Conservation (phyloP, 2,329 filamentous ascomycete species). For the Fusarium fujikuroi region DNA sequence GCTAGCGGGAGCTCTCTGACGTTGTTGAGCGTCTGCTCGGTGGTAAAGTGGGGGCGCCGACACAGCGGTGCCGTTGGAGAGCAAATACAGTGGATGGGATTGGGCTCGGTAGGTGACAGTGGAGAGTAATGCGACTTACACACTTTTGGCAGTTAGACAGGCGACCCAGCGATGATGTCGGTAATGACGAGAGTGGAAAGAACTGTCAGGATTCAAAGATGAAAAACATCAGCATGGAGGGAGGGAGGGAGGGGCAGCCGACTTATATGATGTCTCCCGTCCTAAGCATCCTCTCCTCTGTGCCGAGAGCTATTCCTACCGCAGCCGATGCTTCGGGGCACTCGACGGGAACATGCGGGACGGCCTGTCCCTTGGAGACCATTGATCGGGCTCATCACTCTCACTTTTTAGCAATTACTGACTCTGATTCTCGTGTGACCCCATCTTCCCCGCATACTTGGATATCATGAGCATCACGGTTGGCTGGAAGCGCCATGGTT, state of each 20-base stretch:
- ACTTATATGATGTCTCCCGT: slow-evolving; percentile 37
- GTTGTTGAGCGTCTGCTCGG: slow-evolving; percentile 40
- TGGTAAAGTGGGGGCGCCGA: slow-evolving; percentile 43
- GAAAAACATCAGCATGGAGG: slow-evolving; percentile 19
- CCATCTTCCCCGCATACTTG: slow-evolving; percentile 44
- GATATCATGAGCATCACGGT: slow-evolving; percentile 42
- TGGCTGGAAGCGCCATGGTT: slow-evolving; percentile 29
- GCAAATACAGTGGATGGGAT: slow-evolving; percentile 34
- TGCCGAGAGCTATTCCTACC: slow-evolving; percentile 46
- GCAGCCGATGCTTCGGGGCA: slow-evolving; percentile 44
- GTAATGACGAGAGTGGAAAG: slow-evolving; percentile 32
- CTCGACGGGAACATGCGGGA: slow-evolving; percentile 50
- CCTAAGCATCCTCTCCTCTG: slow-evolving; percentile 38
- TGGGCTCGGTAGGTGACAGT: slow-evolving; percentile 37
- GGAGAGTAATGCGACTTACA: slow-evolving; percentile 42
- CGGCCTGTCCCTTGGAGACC: slow-evolving; percentile 28
- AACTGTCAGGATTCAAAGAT: slow-evolving; percentile 19
- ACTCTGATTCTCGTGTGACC: slow-evolving; percentile 44
- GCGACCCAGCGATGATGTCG: slow-evolving; percentile 40
- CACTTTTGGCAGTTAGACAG: slow-evolving; percentile 25
- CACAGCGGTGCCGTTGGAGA: slow-evolving; percentile 28
- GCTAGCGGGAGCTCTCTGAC: slow-evolving; percentile 41
- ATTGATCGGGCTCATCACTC: slow-evolving; percentile 35
- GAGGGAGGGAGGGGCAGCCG: slow-evolving; percentile 22
- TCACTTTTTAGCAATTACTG: slow-evolving; percentile 33